Conservation (phyloP, 208 protist genomes). For the Trypanosoma brucei region DNA sequence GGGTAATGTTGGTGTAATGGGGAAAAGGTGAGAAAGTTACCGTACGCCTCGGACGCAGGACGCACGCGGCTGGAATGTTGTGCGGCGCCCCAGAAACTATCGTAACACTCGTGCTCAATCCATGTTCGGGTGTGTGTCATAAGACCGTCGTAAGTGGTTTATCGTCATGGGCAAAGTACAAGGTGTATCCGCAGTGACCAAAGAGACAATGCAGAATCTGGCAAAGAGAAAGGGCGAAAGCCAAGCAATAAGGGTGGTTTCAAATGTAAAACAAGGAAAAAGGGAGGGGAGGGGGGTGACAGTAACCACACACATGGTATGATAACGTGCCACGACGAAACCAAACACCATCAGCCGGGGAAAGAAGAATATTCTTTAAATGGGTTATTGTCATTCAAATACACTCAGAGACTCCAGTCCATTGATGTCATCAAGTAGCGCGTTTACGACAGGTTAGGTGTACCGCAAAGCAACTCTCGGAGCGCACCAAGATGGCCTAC, state of each 20-base stretch:
- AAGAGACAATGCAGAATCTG: no score
- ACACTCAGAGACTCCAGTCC: slow-evolving; percentile 23
- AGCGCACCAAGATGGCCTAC: slow-evolving; percentile 24
- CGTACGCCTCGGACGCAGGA: slow-evolving; percentile 32
- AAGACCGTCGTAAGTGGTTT: slow-evolving; percentile 60
- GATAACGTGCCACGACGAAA: not conserved
- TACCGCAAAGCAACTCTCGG: slow-evolving; percentile 2
- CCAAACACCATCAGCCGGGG: slow-evolving; percentile 17
- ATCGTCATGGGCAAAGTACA: slow-evolving; percentile 19
- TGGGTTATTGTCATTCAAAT: slow-evolving; percentile 18
- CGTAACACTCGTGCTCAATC: slow-evolving; percentile 57
- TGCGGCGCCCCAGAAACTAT: slow-evolving; percentile 36
- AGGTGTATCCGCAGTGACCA: no score
- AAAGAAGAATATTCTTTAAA: slow-evolving; percentile 27
- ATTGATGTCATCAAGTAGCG: slow-evolving; percentile 17
- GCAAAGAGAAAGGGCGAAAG: no score
- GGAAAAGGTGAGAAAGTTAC: not conserved
- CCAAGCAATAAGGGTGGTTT: not conserved
- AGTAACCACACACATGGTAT: no score
- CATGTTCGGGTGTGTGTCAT: slow-evolving; percentile 40
- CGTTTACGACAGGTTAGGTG: no score
- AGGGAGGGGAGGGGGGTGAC: not conserved
- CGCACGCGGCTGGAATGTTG: slow-evolving; percentile 47
- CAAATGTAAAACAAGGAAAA: not conserved
- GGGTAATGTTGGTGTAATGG: not conserved